phyloP scores from a whole-genome alignment of 2,329 filamentous ascomycete species.

The Cladosporium sp. region DNA sequence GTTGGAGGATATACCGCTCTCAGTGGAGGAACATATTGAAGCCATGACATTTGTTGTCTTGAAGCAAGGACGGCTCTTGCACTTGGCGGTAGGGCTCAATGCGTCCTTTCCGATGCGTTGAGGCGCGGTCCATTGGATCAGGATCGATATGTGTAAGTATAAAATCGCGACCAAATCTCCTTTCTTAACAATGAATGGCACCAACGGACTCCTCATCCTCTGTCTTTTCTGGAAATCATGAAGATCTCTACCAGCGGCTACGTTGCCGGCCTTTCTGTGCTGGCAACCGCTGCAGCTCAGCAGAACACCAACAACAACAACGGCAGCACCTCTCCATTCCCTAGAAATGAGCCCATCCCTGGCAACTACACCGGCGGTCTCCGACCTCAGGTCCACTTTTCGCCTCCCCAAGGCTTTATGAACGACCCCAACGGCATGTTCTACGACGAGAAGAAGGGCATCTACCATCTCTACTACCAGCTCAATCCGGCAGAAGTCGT shows the following conservation, averaged over 20 bases:
- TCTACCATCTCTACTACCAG: conserved; percentile 61
- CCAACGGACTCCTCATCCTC: neutral
- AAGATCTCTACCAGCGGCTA: neutral
- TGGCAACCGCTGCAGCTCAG: conserved; percentile 1
- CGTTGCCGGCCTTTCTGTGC: conserved; percentile 2
- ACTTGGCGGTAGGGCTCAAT: conserved; percentile 5
- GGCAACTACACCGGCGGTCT: conserved; percentile 18
- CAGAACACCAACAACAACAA: neutral
- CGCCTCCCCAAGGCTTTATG: conserved; percentile 38
- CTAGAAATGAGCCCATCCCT: conserved; percentile 13
- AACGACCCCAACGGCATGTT: conserved; percentile 47
- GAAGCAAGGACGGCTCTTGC: neutral
- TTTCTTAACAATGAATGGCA: too few species aligned
- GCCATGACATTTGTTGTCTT: conserved; percentile 4
- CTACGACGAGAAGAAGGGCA: conserved; percentile 47
- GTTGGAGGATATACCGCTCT: neutral
- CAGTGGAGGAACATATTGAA: conserved; percentile 4
- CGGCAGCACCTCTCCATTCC: conserved; percentile 12
- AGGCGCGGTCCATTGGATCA: too few species aligned
- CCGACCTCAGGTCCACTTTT: conserved; percentile 19
- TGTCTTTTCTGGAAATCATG: neutral
- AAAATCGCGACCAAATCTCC: too few species aligned
- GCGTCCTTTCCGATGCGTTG: neutral
- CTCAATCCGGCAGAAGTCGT: conserved; percentile 46
- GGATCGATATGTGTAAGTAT: too few species aligned